Conservation (phyloP, 345 rosid species). For the Salix brachista region DNA sequence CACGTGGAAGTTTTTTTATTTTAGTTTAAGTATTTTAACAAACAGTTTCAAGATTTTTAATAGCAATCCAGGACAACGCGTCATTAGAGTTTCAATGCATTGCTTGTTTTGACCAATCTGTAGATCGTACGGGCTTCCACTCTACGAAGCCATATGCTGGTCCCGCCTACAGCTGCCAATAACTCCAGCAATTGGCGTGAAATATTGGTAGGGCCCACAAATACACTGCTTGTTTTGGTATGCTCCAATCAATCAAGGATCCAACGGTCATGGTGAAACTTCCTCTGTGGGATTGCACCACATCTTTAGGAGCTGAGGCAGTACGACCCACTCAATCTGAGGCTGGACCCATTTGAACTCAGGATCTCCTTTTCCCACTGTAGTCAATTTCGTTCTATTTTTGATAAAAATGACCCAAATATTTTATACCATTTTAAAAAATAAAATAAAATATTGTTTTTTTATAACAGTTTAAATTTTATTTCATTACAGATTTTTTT, state of each 20-base stretch:
- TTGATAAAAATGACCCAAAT: too few relatives aligned
- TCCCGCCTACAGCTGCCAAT: conserved; percentile 21
- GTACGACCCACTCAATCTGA: conserved; percentile 10
- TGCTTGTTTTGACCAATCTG: conserved; percentile 6
- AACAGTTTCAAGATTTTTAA: too few relatives aligned
- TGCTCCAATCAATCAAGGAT: conserved; percentile 15
- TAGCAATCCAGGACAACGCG: too few relatives aligned
- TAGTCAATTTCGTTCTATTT: too few relatives aligned
- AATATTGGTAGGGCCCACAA: conserved; percentile 24
- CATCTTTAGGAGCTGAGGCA: conserved; percentile 1
- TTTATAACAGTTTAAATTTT: too few relatives aligned
- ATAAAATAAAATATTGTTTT: too few relatives aligned
- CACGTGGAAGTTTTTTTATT: too few relatives aligned
- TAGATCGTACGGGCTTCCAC: conserved; percentile 3
- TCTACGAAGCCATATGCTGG: conserved; percentile 18
- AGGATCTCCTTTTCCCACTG: conserved; percentile 15
- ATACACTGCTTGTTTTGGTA: conserved; percentile 14
- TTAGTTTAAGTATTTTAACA: too few relatives aligned
- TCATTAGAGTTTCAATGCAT: too few relatives aligned
- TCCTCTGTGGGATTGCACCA: conserved; percentile 18
- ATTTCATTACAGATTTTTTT: too few relatives aligned
- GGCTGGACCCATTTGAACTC: conserved; percentile 25
- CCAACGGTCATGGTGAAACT: not conserved
- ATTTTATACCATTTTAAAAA: too few relatives aligned
- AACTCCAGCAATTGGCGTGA: conserved; percentile 27